Percentiles rank a stretch among this genome's conserved stretches.
These are phyloP conservation scores for Craspedostauros australis DNA, from an alignment of 108 stramenopile species.

Conservation along the genomic window DNA sequence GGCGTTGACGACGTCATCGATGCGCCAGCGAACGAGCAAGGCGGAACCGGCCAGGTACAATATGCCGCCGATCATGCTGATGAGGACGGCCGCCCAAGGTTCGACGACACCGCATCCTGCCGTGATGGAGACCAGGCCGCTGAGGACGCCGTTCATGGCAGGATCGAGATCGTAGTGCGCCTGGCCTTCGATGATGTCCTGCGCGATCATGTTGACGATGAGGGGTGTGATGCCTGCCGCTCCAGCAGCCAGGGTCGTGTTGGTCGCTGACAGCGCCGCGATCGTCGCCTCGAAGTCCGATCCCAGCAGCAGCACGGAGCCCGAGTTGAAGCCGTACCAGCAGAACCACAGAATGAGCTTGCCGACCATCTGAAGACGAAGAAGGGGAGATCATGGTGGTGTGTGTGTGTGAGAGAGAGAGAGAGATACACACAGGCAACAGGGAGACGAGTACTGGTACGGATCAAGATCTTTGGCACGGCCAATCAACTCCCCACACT, in stretches of 20 bases:
- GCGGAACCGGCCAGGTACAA: slow-evolving; percentile 59
- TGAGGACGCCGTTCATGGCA: slow-evolving; percentile 70
- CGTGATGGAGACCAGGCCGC: slow-evolving; percentile 75
- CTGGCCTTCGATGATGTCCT: slow-evolving; percentile 55
- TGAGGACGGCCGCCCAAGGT: slow-evolving; percentile 78
- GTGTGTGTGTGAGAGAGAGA: no score
- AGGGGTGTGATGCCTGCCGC: slow-evolving; percentile 53
- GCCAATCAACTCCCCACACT: no score
- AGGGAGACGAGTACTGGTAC: no score
- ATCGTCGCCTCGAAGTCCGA: slow-evolving; percentile 20
- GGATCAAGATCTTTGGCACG: no score
- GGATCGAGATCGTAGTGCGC: slow-evolving; percentile 49
- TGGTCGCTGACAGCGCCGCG: slow-evolving; percentile 68
- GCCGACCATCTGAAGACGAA: slow-evolving; percentile 18
- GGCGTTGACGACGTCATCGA: slow-evolving; percentile 95
- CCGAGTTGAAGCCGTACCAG: slow-evolving; percentile 94
- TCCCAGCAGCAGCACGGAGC: slow-evolving; percentile 56
- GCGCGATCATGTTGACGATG: slow-evolving; percentile 36
- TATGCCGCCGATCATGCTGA: slow-evolving; percentile 74
- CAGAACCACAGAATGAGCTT: slow-evolving; percentile 72
- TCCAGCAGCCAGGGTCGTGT: slow-evolving; percentile 76
- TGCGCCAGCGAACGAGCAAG: slow-evolving; percentile 47
- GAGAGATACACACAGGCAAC: no score
- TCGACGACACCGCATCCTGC: slow-evolving; percentile 69
- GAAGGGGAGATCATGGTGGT: no score